phyloP scores from a whole-genome alignment of 192 early-diverging fungal species.

The Coemansia sp. region DNA sequence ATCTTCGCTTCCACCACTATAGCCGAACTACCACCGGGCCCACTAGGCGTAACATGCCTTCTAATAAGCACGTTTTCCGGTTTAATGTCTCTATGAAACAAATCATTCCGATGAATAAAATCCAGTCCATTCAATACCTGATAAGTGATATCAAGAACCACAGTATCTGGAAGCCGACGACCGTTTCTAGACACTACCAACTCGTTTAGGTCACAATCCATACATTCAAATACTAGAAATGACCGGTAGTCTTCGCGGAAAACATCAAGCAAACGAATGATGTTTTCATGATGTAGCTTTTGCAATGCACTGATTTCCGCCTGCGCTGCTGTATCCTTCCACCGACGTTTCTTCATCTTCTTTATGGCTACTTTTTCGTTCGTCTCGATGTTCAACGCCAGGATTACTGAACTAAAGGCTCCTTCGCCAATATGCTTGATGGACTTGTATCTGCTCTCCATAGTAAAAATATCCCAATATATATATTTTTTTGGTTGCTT shows the following conservation, averaged over 20 bases:
- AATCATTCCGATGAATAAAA: constrained; percentile 89
- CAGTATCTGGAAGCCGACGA: constrained; percentile 60
- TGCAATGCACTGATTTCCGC: constrained; percentile 54
- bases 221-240: constrained; percentile 93
- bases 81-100: constrained; percentile 97
- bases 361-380: constrained; percentile 58
- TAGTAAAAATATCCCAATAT: not conserved
- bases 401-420: constrained; percentile 58
- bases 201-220: constrained; percentile 96
- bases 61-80: constrained; percentile 91
- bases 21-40: constrained; percentile 40
- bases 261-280: constrained; percentile 83
- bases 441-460: constrained; percentile 56
- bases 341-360: constrained; percentile 61
- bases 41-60: constrained; percentile 29
- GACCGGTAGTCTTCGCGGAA: constrained; percentile 85
- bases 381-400: constrained; percentile 47
- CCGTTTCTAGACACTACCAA: constrained; percentile 77
- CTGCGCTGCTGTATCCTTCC: constrained; percentile 58
- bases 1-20: constrained; percentile 73
- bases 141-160: constrained; percentile 79
- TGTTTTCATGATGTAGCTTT: constrained; percentile 72
- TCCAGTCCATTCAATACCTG: constrained; percentile 87
- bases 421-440: constrained; percentile 57
- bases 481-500: constrained; percentile 5